Conservation (phyloP, 768 basidiomycete genomes). For the Cystoderma amianthinum region DNA sequence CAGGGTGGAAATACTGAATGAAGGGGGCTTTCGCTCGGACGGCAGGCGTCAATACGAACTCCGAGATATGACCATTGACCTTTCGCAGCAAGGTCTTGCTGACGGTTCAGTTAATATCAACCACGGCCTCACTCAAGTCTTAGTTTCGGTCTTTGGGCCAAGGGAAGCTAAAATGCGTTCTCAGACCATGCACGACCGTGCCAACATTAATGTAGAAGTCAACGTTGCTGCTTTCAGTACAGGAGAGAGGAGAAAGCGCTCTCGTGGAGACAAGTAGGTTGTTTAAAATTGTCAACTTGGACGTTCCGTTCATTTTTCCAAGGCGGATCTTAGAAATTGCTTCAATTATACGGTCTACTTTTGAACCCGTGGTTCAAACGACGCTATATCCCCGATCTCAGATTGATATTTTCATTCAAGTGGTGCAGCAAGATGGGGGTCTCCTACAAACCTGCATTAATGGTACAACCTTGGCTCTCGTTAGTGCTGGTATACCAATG, state of each 20-base stretch:
- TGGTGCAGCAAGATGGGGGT: slow-evolving; percentile 91
- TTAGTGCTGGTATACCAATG: slow-evolving; percentile 86
- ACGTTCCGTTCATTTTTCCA: slow-evolving; percentile 1
- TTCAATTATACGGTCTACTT: slow-evolving; percentile 84
- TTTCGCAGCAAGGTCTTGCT: slow-evolving; percentile 66
- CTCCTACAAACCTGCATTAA: slow-evolving; percentile 90
- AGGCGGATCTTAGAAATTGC: slow-evolving; percentile 88
- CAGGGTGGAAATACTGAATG: slow-evolving; percentile 72
- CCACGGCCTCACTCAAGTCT: slow-evolving; percentile 88
- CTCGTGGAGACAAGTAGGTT: slow-evolving; percentile 83
- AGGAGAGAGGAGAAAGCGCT: slow-evolving; percentile 68
- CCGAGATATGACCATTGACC: slow-evolving; percentile 72
- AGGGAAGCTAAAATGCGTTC: slow-evolving; percentile 81
- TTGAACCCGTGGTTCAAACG: slow-evolving; percentile 91
- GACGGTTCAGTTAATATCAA: slow-evolving; percentile 82
- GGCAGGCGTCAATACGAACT: slow-evolving; percentile 90
- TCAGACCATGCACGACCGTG: slow-evolving; percentile 80
- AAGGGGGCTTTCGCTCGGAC: slow-evolving; percentile 86
- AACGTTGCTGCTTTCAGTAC: slow-evolving; percentile 84
- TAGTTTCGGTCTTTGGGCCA: slow-evolving; percentile 88
- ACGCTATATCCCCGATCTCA: slow-evolving; percentile 89
- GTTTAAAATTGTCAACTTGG: not conserved
- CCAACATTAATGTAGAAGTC: slow-evolving; percentile 85
- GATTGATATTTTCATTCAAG: slow-evolving; percentile 91
- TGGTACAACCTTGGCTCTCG: slow-evolving; percentile 87